Evolutionary conservation across 768 basidiomycete species (phyloP), one percentile per base, ranked within the genome.

Genomic region (Ramaria sp.): DNA sequence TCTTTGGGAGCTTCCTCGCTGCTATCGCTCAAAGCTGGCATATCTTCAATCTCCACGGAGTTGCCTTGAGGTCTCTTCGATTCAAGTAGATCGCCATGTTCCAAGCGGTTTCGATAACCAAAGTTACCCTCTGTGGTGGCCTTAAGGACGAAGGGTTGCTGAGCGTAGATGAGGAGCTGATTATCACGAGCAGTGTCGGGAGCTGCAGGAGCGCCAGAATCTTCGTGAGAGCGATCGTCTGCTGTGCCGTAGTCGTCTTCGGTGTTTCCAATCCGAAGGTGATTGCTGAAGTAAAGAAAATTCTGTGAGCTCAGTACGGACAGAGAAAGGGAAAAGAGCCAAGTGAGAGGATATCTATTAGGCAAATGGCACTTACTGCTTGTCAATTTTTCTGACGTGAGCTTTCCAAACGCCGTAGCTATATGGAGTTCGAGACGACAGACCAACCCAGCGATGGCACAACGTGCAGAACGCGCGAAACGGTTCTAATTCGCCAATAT

Each of bases 401-500:
- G 46, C 55, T 30, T 57, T 57, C 55, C 55, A 57, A 22, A 57
- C 55, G 12, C 55, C 55, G 20, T 49, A 49, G 47, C 55, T 57
- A 19, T 49, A 57, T 5, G 45, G 55, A 7, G 55, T 57, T 31
- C 55, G 20, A 31, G 30, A 31, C 6, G 55, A 57, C 7, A 57
- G 48, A 19, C 33, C 46, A 19, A 57, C 47, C 55, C 55, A 57
- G 19, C 55, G 31, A 20, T 24, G 31, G 20, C 55, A 57, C 15
- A 49, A 31, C 20, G 45, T 48, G 24, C 55, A 57, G 34, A 48
- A 57, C 22, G 55, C 55, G 22, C 55, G 55, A 38, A 48, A 57
- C 4, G 88, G 80, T 68, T 89, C 87, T 66, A 87, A 87, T 61
- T 83, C 75, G 17, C 80, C 84, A 27, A 57, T 49, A 37, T 22